These are phyloP conservation scores for Capsella rubella DNA, from an alignment of 441 rosid genomes.

Conservation along the genomic window DNA sequence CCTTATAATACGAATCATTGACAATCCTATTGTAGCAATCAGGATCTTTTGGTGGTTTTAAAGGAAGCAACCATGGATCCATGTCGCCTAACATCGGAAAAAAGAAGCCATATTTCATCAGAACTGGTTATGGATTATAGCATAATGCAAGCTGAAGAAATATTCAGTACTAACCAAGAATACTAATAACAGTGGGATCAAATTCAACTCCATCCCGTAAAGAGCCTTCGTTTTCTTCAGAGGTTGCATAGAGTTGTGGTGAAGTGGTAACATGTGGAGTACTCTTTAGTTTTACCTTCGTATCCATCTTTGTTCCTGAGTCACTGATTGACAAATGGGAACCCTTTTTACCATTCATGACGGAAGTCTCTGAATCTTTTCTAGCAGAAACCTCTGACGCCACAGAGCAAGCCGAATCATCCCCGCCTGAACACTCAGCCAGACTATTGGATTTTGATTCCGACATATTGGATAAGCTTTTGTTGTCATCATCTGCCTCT, in stretches of 20 bases:
- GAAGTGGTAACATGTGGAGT: conserved; percentile 39
- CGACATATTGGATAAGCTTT: conserved; percentile 42
- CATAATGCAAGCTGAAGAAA: neutral
- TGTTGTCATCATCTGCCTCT: conserved; percentile 44
- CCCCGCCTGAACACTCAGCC: conserved; percentile 43
- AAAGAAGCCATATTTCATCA: neutral
- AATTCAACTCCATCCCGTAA: conserved; percentile 45
- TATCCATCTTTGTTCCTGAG: conserved; percentile 28
- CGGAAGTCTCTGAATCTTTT: conserved; percentile 62
- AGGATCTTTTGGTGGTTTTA: conserved; percentile 54
- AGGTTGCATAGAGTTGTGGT: conserved; percentile 48
- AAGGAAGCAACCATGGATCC: conserved; percentile 83
- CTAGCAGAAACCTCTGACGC: conserved; percentile 47
- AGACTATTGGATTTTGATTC: conserved; percentile 42
- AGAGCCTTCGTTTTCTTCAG: conserved; percentile 58
- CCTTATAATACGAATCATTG: conserved; percentile 54
- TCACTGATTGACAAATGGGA: conserved; percentile 34
- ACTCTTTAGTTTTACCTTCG: conserved; percentile 44
- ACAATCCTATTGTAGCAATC: conserved; percentile 50
- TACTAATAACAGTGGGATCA: conserved; percentile 49
- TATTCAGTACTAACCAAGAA: conserved; percentile 61
- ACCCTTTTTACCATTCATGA: conserved; percentile 57
- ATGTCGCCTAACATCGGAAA: conserved; percentile 49
- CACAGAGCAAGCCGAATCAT: conserved; percentile 44
- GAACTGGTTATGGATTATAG: neutral